Conservation (phyloP, 805 yeast species). For the Nakazawaea wyomingensis region DNA sequence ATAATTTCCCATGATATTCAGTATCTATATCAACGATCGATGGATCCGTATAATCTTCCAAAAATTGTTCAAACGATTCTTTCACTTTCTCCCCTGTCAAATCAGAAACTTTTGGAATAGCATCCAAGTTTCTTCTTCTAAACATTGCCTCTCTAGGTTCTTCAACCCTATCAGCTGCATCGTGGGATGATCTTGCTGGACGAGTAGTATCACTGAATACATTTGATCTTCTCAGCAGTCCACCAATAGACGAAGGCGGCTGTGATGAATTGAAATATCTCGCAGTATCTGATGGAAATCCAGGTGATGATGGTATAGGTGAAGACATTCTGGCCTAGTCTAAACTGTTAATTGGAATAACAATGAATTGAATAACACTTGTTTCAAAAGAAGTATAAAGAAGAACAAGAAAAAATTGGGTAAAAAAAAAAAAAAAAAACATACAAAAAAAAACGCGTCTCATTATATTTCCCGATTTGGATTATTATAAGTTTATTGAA, state of each 20-base stretch:
- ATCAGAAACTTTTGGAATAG: constrained; percentile 84
- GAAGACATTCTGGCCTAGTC: constrained; percentile 7
- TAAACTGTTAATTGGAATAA: not conserved
- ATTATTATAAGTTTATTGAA: not conserved
- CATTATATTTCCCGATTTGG: constrained; percentile 10
- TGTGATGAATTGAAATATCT: constrained; percentile 38
- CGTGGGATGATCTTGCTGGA: constrained; percentile 3
- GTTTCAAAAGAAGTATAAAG: no score
- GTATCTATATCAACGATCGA: constrained; percentile 28
- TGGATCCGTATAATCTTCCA: constrained; percentile 56
- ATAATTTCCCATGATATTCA: constrained; percentile 50
- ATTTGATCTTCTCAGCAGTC: constrained; percentile 18
- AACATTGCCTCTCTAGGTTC: constrained; percentile 26
- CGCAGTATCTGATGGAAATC: constrained; percentile 55
- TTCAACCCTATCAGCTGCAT: constrained; percentile 14
- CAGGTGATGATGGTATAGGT: constrained; percentile 13
- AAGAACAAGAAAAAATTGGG: not conserved
- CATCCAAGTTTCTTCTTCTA: constrained; percentile 54
- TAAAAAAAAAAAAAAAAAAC: not conserved
- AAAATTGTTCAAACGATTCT: constrained; percentile 81
- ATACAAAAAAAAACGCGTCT: constrained; percentile 10
- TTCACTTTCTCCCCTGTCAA: constrained; percentile 91
- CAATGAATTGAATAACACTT: not conserved
- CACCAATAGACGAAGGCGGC: constrained; percentile 20
- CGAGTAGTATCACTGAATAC: constrained; percentile 18